These are phyloP conservation scores for Friedmanniomyces simplex DNA, from an alignment of 495 filamentous ascomycete genomes.

Conservation along the genomic window DNA sequence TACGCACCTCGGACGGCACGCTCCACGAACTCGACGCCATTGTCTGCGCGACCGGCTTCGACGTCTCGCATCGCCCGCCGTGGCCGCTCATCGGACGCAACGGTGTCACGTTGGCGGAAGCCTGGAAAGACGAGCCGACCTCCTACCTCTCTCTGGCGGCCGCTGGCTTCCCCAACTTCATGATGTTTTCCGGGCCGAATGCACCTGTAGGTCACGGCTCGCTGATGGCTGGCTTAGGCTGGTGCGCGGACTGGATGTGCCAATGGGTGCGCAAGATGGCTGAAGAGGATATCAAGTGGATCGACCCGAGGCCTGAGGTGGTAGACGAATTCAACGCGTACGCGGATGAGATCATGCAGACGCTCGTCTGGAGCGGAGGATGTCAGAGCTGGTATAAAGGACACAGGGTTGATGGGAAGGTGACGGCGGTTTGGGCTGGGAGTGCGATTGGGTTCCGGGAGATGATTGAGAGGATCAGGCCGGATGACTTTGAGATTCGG, in stretches of 20 bases:
- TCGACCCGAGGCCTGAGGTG: conserved; percentile 17
- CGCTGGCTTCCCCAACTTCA: conserved; percentile 14
- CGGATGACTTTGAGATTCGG: conserved; percentile 21
- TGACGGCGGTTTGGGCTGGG: conserved; percentile 22
- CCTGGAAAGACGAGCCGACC: conserved; percentile 25
- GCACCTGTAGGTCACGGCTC: conserved; percentile 18
- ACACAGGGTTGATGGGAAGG: conserved; percentile 20
- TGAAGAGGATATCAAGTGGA: conserved; percentile 14
- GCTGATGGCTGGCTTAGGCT: conserved; percentile 12
- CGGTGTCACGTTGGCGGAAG: conserved; percentile 23
- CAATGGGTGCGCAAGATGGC: conserved; percentile 20
- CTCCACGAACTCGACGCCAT: conserved; percentile 16
- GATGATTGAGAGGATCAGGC: conserved; percentile 15
- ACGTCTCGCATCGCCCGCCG: conserved; percentile 18
- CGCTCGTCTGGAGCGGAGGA: conserved; percentile 20
- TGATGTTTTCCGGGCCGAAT: conserved; percentile 13
- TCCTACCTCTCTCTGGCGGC: conserved; percentile 24
- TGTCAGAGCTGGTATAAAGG: conserved; percentile 25
- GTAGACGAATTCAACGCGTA: conserved; percentile 22
- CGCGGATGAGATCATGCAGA: conserved; percentile 22
- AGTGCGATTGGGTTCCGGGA: conserved; percentile 15
- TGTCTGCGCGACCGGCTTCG: too few relatives aligned
- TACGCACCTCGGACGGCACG: conserved; percentile 40
- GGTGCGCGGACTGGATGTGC: conserved; percentile 20
- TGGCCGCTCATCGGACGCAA: conserved; percentile 26